Base-by-base conservation (phyloP, 1,284 basidiomycete species). In the Pseudozyma hubeiensis region DNA sequence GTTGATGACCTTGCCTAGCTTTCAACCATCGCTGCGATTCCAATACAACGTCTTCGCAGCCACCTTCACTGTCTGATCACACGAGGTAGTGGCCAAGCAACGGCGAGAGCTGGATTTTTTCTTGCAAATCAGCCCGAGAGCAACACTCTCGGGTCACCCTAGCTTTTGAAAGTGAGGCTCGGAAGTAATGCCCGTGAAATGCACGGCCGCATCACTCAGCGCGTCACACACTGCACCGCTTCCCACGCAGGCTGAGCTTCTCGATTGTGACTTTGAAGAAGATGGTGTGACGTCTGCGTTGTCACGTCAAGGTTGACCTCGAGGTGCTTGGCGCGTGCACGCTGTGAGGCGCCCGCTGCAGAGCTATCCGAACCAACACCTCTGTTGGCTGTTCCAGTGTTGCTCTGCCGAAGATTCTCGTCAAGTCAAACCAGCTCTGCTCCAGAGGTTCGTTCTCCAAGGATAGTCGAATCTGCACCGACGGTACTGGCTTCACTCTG, bases 141-240 rank as follows among this genome's bases (percentile, higher is more conserved):
- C 35, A 37, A 37, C 35, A 37, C 35, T 2, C 24, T 24, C 24
- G 24, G 24, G 24, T 24, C 24, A 24, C 24, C 24, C 24, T 24
- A 24, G 24, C 24, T 24, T 1, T 24, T 24, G 24, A 24, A 24
- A 24, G 39, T 50, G 16, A n/a, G 17, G 19, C 10, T 37, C 34
- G 6, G 31, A 45, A 33, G 48, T 51, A 59, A 43, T 49, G 57
- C 56, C 47, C 51, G 64, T 66, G 64, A 66, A 66, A 66, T 66
- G 64, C 57, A 60, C 7, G 24, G 17, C 11, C 29, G 53, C 64
- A 58, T 57, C 44, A 57, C 31, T 24, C 47, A 30, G 37, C 45
- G 19, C 30, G 9, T 48, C 47, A 40, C 37, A 57, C 30, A 43
- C 17, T 44, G 46, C 44, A 14, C 14, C 44, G 47, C 35, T 37